Evolutionary conservation across 2,329 filamentous ascomycete genomes (phyloP).

Genomic region (Mycosphaerella sp.): DNA sequence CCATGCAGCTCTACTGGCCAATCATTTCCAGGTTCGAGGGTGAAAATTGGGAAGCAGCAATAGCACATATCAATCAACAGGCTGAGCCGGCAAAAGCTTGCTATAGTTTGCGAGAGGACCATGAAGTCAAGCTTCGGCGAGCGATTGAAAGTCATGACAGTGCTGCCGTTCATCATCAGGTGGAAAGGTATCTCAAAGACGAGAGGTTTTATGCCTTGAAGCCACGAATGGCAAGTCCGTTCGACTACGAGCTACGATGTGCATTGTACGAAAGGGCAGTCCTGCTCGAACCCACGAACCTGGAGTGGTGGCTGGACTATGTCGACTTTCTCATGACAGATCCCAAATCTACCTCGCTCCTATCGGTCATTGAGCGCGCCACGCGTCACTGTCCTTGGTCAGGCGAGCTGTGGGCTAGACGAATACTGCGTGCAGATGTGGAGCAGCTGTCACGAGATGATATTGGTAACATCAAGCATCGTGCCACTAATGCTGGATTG

Average conservation of each 20-base stretch:
- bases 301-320: slow-evolving; percentile 76
- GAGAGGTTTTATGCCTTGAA: slow-evolving; percentile 58
- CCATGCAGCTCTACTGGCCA: slow-evolving; percentile 65
- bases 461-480: slow-evolving; percentile 74
- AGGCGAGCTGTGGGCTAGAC: slow-evolving; percentile 82
- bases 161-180: slow-evolving; percentile 50
- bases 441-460: slow-evolving; percentile 68
- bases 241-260: slow-evolving; percentile 49
- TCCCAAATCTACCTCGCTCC: slow-evolving; percentile 41
- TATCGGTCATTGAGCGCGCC: slow-evolving; percentile 71
- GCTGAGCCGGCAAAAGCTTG: slow-evolving; percentile 59
- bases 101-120: slow-evolving; percentile 52
- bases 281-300: slow-evolving; percentile 64
- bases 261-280: slow-evolving; percentile 73
- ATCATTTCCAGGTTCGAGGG: slow-evolving; percentile 61
- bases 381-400: slow-evolving; percentile 92
- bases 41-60: slow-evolving; percentile 66
- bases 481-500: slow-evolving; percentile 77
- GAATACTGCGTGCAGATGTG: slow-evolving; percentile 76
- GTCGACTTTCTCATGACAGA: slow-evolving; percentile 60
- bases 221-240: slow-evolving; percentile 29
- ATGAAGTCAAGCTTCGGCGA: slow-evolving; percentile 59
- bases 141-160: slow-evolving; percentile 52
- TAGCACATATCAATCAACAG: slow-evolving; percentile 59
- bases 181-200: slow-evolving; percentile 73